Conservation (phyloP, 108 stramenopile genomes). For the Cyclostephanos tholiformis region DNA sequence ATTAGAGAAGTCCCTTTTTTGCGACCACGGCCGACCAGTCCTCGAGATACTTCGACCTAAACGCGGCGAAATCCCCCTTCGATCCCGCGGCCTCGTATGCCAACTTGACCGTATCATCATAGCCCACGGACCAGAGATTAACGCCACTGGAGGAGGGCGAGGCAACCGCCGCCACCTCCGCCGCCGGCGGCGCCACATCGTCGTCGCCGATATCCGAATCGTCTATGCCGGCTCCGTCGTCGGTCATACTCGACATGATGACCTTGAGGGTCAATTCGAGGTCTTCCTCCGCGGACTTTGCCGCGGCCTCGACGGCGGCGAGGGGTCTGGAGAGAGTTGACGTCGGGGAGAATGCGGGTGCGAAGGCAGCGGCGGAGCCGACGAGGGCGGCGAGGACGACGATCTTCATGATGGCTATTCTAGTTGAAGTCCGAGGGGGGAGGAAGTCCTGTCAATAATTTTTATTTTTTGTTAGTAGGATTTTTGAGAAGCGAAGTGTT, state of each 20-base stretch:
- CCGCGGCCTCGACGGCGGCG: constrained; percentile 25
- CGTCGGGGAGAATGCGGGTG: constrained; percentile 24
- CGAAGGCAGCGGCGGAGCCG: constrained; percentile 35
- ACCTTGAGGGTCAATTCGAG: constrained; percentile 65
- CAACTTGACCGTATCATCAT: constrained; percentile 57
- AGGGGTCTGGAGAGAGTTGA: constrained; percentile 9
- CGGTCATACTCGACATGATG: constrained; percentile 40
- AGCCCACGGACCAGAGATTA: constrained; percentile 48
- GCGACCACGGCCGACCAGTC: constrained; percentile 52
- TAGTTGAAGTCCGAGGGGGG: constrained; percentile 22
- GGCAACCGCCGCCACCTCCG: constrained; percentile 16
- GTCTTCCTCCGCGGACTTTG: constrained; percentile 65
- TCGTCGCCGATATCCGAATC: constrained; percentile 46
- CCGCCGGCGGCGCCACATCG: constrained; percentile 9
- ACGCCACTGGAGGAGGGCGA: constrained; percentile 20
- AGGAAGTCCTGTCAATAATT: too few relatives aligned
- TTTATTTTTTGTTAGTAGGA: too few relatives aligned
- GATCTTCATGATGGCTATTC: constrained; percentile 40
- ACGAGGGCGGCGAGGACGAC: constrained; percentile 29
- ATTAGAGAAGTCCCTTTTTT: constrained; percentile 15
- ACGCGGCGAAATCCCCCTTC: constrained; percentile 54
- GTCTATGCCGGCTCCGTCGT: constrained; percentile 24
- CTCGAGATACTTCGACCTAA: constrained; percentile 56
- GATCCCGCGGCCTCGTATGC: constrained; percentile 58
- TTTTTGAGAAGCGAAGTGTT: too few relatives aligned